These are phyloP conservation scores for Dryas alaskensis DNA, from an alignment of 306 rosid species.

Conservation along the genomic window DNA sequence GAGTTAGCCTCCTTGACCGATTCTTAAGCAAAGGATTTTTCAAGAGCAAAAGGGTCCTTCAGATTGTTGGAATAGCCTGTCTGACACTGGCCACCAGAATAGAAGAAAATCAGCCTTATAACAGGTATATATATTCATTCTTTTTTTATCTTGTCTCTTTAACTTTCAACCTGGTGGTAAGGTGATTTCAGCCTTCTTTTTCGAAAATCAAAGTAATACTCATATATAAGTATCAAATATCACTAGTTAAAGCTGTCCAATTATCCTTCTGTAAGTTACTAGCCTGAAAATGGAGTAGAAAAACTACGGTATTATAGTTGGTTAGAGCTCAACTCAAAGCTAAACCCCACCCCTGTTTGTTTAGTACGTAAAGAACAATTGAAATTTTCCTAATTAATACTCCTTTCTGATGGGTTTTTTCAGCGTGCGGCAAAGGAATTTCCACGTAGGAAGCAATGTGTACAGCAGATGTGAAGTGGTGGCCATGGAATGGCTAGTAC, in stretches of 20 bases:
- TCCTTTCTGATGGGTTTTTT: constrained; percentile 26
- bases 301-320: not conserved
- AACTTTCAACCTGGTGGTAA: not conserved
- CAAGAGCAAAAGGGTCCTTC: constrained; percentile 50
- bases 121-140: constrained; percentile 43
- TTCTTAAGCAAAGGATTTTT: constrained; percentile 82
- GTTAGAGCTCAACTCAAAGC: not conserved
- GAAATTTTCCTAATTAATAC: not conserved
- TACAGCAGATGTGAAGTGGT: constrained; percentile 86
- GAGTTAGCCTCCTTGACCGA: constrained; percentile 75
- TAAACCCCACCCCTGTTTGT: not conserved
- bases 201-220: not conserved
- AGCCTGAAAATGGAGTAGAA: not conserved
- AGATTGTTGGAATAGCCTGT: constrained; percentile 79
- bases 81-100: constrained; percentile 79
- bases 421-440: constrained; percentile 57
- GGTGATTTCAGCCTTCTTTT: not conserved
- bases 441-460: constrained; percentile 43
- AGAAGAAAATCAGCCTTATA: constrained; percentile 85
- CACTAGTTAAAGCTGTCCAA: not conserved
- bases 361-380: not conserved
- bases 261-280: not conserved
- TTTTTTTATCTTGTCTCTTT: not conserved
- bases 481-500: constrained; percentile 98
- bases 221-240: not conserved